phyloP scores from a whole-genome alignment of 2,329 filamentous ascomycete genomes.

The Fonsecaea pugnacius region DNA sequence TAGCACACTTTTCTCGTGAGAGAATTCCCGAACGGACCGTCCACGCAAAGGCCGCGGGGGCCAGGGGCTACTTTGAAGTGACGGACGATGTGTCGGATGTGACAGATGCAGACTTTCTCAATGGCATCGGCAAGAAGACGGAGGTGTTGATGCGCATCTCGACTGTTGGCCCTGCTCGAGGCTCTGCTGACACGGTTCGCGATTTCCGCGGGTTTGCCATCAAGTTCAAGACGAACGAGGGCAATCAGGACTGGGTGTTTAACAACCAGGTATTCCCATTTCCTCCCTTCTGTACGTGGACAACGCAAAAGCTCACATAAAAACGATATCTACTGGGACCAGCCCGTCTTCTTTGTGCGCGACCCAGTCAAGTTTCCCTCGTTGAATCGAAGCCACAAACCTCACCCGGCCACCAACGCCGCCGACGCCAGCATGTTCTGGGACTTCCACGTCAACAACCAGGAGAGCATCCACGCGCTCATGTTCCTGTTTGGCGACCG shows the following conservation, averaged over 20 bases:
- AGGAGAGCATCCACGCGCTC: constrained; percentile 66
- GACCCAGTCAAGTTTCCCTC: constrained; percentile 74
- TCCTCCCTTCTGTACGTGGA: not conserved
- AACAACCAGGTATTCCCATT: constrained; percentile 42
- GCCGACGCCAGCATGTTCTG: constrained; percentile 73
- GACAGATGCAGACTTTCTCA: constrained; percentile 60
- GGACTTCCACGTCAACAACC: constrained; percentile 66
- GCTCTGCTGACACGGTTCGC: constrained; percentile 54
- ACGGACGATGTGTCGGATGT: constrained; percentile 62
- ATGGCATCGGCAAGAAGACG: constrained; percentile 59
- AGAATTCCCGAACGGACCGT: constrained; percentile 66
- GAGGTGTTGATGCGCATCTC: constrained; percentile 54
- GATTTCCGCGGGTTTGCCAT: constrained; percentile 56
- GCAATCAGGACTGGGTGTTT: constrained; percentile 57
- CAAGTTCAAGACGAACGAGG: constrained; percentile 59
- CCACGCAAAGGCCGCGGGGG: constrained; percentile 64
- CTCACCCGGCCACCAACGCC: constrained; percentile 70
- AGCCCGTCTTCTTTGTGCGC: constrained; percentile 71
- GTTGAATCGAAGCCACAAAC: constrained; percentile 76
- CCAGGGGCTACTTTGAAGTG: constrained; percentile 64
- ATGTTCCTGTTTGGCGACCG: constrained; percentile 70
- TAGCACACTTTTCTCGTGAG: constrained; percentile 66
- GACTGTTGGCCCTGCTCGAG: constrained; percentile 53
- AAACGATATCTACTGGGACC: not conserved
- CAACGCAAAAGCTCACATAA: not conserved